Evolutionary conservation across 1,139 yeast species (phyloP).

Genomic region (Tardiomyces blankii): DNA sequence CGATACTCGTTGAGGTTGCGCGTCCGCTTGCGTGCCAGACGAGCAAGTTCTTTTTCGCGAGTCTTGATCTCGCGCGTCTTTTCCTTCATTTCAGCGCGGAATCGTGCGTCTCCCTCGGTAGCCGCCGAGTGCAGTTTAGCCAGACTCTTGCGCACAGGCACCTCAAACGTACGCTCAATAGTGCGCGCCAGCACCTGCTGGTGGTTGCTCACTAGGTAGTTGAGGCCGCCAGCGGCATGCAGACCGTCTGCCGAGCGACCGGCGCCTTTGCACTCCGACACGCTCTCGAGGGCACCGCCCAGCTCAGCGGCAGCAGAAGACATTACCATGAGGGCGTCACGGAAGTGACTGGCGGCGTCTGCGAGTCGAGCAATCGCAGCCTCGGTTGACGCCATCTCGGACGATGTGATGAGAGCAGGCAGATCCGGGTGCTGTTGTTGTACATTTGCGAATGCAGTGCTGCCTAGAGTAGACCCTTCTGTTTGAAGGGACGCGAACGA

Average conservation of each 20-base stretch:
- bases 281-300: constrained; percentile 59
- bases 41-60: constrained; percentile 46
- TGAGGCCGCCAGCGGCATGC: constrained; percentile 66
- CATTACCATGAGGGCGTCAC: constrained; percentile 38
- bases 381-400: constrained; percentile 43
- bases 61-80: constrained; percentile 41
- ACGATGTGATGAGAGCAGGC: constrained; percentile 47
- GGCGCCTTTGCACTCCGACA: constrained; percentile 59
- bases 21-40: constrained; percentile 37
- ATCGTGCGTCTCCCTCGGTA: constrained; percentile 38
- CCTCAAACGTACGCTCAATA: constrained; percentile 41
- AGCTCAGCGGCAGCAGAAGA: constrained; percentile 61
- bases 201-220: constrained; percentile 67
- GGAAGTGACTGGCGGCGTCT: constrained; percentile 40
- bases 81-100: constrained; percentile 45
- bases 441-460: background rate
- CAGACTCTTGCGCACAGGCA: constrained; percentile 34
- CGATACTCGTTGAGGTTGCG: constrained; percentile 51
- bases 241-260: constrained; percentile 56
- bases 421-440: constrained; percentile 34
- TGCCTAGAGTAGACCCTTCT: background rate
- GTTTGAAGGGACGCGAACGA: background rate
- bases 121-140: constrained; percentile 1
- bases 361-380: constrained; percentile 38
- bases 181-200: constrained; percentile 57